These are phyloP conservation scores for Agaricus sinodeliciosus DNA, from an alignment of 768 basidiomycete genomes.

Conservation along the genomic window DNA sequence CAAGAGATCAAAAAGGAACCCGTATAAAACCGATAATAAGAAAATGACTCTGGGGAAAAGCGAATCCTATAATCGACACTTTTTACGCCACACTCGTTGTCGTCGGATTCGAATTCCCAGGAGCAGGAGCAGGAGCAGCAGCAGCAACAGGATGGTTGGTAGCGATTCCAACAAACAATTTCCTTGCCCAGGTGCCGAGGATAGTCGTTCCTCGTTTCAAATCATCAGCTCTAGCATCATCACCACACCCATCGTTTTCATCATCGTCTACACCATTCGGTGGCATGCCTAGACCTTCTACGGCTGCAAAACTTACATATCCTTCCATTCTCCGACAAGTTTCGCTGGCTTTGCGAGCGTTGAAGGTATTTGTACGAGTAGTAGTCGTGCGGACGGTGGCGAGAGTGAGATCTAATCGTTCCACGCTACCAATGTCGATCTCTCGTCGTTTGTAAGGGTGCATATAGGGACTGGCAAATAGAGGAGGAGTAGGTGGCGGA, in stretches of 20 bases:
- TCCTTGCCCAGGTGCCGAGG: constrained; percentile 15
- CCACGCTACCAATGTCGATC: neutral
- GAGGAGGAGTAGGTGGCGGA: constrained; percentile 13
- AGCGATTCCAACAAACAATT: constrained; percentile 11
- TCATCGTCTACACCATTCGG: constrained; percentile 15
- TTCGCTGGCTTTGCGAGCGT: constrained; percentile 18
- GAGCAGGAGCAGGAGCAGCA: neutral
- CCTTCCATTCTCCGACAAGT: constrained; percentile 19
- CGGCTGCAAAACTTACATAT: constrained; percentile 18
- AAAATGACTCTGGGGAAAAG: too few species aligned
- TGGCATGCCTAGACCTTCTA: constrained; percentile 19
- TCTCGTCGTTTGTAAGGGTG: neutral
- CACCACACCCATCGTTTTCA: constrained; percentile 9
- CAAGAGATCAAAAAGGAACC: too few species aligned
- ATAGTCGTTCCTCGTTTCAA: constrained; percentile 8
- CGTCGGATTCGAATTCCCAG: neutral
- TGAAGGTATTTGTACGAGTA: constrained; percentile 11
- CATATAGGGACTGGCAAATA: constrained; percentile 1
- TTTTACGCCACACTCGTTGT: constrained; percentile 1
- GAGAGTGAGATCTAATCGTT: neutral
- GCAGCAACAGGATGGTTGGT: neutral
- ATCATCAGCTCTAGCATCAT: neutral
- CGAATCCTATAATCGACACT: too few species aligned
- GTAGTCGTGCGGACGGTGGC: neutral
- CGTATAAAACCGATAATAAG: too few species aligned